Percentiles rank a stretch among this genome's conserved stretches.
Evolutionary conservation across 208 protist genomes (phyloP).

Genomic region (Trypanosoma grayi): DNA sequence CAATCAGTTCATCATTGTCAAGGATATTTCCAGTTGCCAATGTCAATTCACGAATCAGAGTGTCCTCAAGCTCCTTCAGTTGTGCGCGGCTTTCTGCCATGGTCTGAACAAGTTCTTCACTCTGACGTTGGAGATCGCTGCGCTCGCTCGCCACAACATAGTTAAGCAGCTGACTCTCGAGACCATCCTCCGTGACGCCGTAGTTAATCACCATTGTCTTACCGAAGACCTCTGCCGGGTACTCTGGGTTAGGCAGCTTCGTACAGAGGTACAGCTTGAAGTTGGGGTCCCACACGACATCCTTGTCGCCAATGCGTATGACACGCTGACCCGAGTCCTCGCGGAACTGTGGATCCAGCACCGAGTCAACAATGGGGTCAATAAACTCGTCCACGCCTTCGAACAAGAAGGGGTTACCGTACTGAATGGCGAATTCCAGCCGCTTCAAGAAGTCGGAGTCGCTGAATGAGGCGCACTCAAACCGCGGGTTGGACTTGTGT

Average conservation of each 20-base stretch:
- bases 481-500: conserved; percentile 86
- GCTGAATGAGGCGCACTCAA: conserved; percentile 96
- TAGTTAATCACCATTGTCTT: conserved; percentile 99
- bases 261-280: conserved; percentile 98
- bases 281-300: conserved; percentile 97
- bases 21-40: conserved; percentile 97
- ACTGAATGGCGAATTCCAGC: conserved; percentile 97
- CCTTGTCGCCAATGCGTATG: conserved; percentile 95
- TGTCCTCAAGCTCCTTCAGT: conserved; percentile 98
- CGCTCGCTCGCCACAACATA: conserved; percentile 97
- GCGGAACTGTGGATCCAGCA: conserved; percentile 97
- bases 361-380: conserved; percentile 98
- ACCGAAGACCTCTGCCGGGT: conserved; percentile 97
- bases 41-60: conserved; percentile 96
- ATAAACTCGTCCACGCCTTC: conserved; percentile 99
- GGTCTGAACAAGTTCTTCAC: conserved; percentile 95
- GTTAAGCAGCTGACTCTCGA: conserved; percentile 99
- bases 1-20: conserved; percentile 98
- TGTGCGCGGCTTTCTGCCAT: conserved; percentile 96
- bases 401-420: conserved; percentile 98
- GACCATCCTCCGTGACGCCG: conserved; percentile 96
- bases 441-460: conserved; percentile 97
- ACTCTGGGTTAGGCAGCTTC: conserved; percentile 98
- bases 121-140: conserved; percentile 95
- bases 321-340: conserved; percentile 79